phyloP scores from a whole-genome alignment of 2,329 filamentous ascomycete genomes.

The Diplodia intermedia region DNA sequence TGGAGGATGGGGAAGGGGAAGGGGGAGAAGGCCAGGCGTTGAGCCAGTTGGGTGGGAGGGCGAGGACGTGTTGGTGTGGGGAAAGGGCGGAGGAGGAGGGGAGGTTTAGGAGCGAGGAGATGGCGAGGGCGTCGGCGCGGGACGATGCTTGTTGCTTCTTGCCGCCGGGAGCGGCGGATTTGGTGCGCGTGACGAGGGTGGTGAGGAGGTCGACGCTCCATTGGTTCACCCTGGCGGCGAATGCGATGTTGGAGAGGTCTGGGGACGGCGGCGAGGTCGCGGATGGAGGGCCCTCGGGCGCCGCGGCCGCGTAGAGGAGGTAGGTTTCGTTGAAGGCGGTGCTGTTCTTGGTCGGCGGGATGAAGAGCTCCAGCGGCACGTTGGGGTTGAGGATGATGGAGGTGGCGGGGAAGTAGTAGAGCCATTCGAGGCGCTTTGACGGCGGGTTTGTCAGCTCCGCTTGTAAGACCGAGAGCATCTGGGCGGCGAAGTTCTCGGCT shows the following conservation, averaged over 20 bases:
- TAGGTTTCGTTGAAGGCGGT: background rate
- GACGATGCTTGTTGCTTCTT: background rate
- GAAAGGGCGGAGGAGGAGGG: background rate
- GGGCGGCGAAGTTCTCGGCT: background rate
- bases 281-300: background rate
- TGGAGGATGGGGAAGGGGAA: background rate
- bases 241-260: constrained; percentile 7
- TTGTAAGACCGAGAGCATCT: constrained; percentile 7
- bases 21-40: constrained; percentile 6
- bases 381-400: constrained; percentile 21
- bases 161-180: background rate
- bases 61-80: background rate
- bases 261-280: background rate
- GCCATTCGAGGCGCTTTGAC: constrained; percentile 16
- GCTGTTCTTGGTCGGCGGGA: constrained; percentile 2
- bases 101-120: constrained; percentile 1
- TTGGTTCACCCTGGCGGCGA: constrained; percentile 9
- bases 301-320: background rate
- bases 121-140: background rate
- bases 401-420: constrained; percentile 12
- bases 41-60: constrained; percentile 11
- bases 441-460: constrained; percentile 3
- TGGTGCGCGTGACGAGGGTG: constrained; percentile 13
- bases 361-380: constrained; percentile 18
- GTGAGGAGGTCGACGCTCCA: constrained; percentile 27